A percentile compares a stretch with the other conserved stretches of the same genome.
These are phyloP conservation scores for Pseudophaeomoniella oleicola DNA, from an alignment of 2,329 filamentous ascomycete genomes.

Conservation along the genomic window DNA sequence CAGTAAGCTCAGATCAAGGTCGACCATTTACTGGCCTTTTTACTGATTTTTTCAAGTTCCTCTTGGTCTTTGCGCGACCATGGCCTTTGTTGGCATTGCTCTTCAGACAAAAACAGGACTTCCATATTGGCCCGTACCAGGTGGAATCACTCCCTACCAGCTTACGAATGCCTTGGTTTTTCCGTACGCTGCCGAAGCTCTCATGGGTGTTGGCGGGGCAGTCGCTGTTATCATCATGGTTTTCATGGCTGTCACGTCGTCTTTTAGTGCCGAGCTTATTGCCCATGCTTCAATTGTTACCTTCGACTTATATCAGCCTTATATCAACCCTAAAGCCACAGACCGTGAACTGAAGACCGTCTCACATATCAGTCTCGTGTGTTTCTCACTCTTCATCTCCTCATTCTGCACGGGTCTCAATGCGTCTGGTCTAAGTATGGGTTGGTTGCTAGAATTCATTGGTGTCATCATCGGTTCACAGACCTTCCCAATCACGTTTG, in stretches of 20 bases:
- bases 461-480: constrained; percentile 26
- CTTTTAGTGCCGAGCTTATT: constrained; percentile 37
- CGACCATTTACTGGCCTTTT: no score
- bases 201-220: constrained; percentile 24
- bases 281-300: constrained; percentile 38
- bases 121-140: constrained; percentile 34
- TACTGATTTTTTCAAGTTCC: constrained; percentile 20
- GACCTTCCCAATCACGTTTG: constrained; percentile 39
- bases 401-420: constrained; percentile 37
- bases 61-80: constrained; percentile 38
- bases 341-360: constrained; percentile 36
- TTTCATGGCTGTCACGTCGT: constrained; percentile 30
- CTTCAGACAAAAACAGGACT: constrained; percentile 33
- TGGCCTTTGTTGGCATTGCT: constrained; percentile 32
- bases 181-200: constrained; percentile 22
- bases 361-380: constrained; percentile 38
- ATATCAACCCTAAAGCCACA: constrained; percentile 30
- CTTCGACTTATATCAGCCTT: constrained; percentile 38
- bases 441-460: constrained; percentile 40
- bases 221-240: constrained; percentile 21
- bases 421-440: constrained; percentile 38
- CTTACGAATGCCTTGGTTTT: constrained; percentile 22
- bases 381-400: constrained; percentile 36
- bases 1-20: no score
- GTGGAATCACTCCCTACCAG: constrained; percentile 22